phyloP scores from a whole-genome alignment of 139 green algal genomes.

The Chara braunii region DNA sequence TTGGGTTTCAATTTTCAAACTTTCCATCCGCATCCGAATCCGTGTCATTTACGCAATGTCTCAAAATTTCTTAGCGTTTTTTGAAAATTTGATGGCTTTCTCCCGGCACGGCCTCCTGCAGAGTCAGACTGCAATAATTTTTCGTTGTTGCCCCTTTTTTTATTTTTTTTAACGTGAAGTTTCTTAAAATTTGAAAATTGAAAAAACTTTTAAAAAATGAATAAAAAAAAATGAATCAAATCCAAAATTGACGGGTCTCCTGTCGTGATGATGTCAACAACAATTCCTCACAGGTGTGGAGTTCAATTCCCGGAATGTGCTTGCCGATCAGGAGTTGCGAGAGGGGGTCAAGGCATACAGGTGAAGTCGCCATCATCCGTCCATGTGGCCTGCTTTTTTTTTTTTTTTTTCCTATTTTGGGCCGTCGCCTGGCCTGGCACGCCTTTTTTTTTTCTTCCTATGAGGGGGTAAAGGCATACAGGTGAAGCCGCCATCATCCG shows the following conservation, averaged over 20 bases:
- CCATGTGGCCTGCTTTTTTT: no score
- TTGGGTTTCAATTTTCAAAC: no score
- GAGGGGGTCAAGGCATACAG: conserved; percentile 89
- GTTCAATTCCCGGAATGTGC: conserved; percentile 63
- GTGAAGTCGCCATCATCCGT: no score
- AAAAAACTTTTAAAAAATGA: neutral
- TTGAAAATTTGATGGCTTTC: no score
- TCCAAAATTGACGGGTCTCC: neutral
- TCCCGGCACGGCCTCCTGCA: no score
- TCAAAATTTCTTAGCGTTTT: no score
- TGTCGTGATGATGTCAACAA: neutral
- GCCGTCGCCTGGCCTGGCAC: no score
- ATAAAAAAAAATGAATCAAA: neutral
- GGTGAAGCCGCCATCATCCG: no score
- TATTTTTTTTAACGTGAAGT: neutral
- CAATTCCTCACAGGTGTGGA: conserved; percentile 13
- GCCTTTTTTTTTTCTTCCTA: no score
- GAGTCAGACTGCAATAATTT: neutral
- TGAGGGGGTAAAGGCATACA: conserved; percentile 90
- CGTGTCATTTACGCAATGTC: no score
- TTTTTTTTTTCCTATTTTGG: no score
- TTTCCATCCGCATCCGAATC: no score
- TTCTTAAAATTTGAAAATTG: neutral
- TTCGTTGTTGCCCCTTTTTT: neutral
- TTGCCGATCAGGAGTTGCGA: conserved; percentile 71